phyloP scores from a whole-genome alignment of 371 early-diverging fungal genomes.

The Mucor plumbeus region DNA sequence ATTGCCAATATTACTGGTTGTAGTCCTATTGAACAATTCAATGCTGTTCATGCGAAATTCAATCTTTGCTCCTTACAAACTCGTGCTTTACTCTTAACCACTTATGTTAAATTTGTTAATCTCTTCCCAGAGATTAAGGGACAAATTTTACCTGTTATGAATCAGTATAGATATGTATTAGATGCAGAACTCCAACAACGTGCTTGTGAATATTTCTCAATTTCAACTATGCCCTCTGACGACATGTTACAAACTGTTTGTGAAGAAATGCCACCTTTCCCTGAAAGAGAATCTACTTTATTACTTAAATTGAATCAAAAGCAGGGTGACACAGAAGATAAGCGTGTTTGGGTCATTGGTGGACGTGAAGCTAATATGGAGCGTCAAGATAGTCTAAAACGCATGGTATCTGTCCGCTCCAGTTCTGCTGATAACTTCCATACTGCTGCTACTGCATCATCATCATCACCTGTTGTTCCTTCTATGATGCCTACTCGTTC shows the following conservation, averaged over 20 bases:
- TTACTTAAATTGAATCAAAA: slow-evolving; percentile 81
- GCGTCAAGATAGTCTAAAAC: slow-evolving; percentile 50
- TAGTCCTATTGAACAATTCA: slow-evolving; percentile 91
- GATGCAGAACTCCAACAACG: slow-evolving; percentile 97
- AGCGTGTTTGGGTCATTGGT: slow-evolving; percentile 93
- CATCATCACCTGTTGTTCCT: not conserved
- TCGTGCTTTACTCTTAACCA: slow-evolving; percentile 85
- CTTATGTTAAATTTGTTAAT: slow-evolving; percentile 93
- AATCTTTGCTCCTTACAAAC: slow-evolving; percentile 79
- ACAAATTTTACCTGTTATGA: slow-evolving; percentile 82
- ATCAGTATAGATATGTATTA: slow-evolving; percentile 84
- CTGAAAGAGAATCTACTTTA: slow-evolving; percentile 91
- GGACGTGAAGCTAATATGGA: slow-evolving; percentile 84
- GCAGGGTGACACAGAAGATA: slow-evolving; percentile 91
- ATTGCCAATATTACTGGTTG: slow-evolving; percentile 87
- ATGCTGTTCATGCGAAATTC: slow-evolving; percentile 90
- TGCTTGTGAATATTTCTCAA: slow-evolving; percentile 93
- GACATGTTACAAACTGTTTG: slow-evolving; percentile 92
- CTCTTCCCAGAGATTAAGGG: slow-evolving; percentile 96
- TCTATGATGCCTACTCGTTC: slow-evolving; percentile 22
- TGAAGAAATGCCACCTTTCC: slow-evolving; percentile 97
- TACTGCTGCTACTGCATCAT: not conserved
- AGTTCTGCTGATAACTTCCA: slow-evolving; percentile 34
- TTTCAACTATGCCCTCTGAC: slow-evolving; percentile 82
- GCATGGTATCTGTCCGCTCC: slow-evolving; percentile 49